Conservation (phyloP, 495 filamentous ascomycete genomes). For the Penicillium paxilli region DNA sequence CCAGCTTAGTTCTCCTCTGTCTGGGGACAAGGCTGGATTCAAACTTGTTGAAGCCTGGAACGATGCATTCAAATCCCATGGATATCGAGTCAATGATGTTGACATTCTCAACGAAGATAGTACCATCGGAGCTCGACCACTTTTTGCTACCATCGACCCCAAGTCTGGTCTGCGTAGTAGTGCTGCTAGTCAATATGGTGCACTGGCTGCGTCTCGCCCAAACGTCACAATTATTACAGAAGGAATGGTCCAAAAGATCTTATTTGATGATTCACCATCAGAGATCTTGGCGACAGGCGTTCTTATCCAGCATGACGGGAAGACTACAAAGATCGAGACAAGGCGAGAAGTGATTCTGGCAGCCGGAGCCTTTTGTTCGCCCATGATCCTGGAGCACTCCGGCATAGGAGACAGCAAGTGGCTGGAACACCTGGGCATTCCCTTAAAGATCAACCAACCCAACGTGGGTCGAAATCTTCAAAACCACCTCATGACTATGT, state of each 20-base stretch:
- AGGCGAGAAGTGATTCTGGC: conserved; percentile 51
- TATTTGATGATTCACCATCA: conserved; percentile 19
- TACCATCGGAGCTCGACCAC: conserved; percentile 16
- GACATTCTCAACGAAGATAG: conserved; percentile 13
- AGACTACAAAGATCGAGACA: conserved; percentile 13
- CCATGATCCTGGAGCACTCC: conserved; percentile 54
- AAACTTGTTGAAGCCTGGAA: conserved; percentile 27
- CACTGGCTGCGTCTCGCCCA: conserved; percentile 40
- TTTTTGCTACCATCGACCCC: conserved; percentile 22
- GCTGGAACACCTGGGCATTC: conserved; percentile 19
- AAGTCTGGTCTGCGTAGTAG: conserved; percentile 32
- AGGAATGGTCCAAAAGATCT: conserved; percentile 43
- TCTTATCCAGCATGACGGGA: conserved; percentile 27
- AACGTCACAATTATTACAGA: conserved; percentile 52
- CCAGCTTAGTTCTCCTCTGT: conserved; percentile 21
- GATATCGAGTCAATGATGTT: conserved; percentile 7
- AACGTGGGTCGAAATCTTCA: conserved; percentile 46
- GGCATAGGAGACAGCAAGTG: conserved; percentile 34
- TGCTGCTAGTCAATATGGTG: conserved; percentile 26
- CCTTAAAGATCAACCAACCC: conserved; percentile 30
- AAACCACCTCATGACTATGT: conserved; percentile 29
- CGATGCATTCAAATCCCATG: conserved; percentile 16
- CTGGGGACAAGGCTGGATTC: conserved; percentile 1
- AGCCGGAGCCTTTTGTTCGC: conserved; percentile 51
- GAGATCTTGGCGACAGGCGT: conserved; percentile 26